Conservation (phyloP, 257 asterid species). For the Plectranthus barbatus region DNA sequence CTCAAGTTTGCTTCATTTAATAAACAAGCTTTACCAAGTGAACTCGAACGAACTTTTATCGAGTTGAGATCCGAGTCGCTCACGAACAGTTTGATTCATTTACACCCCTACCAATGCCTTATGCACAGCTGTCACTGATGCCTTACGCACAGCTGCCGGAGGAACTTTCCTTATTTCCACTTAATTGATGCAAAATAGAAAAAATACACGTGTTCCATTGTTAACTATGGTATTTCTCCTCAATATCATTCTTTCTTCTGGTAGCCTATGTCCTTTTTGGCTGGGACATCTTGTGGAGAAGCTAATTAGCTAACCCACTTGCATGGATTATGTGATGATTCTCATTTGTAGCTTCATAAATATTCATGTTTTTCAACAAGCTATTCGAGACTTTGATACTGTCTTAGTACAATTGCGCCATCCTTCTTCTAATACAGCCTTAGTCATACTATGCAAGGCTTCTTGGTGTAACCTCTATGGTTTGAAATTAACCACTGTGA, state of each 20-base stretch:
- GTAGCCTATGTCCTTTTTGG: not conserved
- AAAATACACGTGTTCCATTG: not conserved
- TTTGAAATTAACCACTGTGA: not conserved
- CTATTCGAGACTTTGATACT: no score
- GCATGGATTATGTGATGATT: constrained; percentile 3
- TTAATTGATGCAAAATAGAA: not conserved
- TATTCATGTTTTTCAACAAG: not conserved
- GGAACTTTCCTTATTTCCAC: not conserved
- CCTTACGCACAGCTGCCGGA: not conserved
- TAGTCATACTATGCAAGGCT: not conserved
- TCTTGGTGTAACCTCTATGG: not conserved
- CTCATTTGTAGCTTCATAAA: constrained; percentile 1
- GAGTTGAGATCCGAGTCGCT: no score
- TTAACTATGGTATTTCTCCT: no score
- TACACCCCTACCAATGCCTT: no score
- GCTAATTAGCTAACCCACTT: constrained; percentile 3
- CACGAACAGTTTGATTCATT: no score
- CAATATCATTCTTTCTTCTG: not conserved
- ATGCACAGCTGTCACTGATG: no score
- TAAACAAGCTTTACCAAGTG: no score
- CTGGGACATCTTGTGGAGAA: constrained; percentile 3
- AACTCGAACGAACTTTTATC: no score
- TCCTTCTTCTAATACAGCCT: not conserved
- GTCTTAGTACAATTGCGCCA: no score
- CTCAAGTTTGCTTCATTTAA: no score